Evolutionary conservation across 2,329 filamentous ascomycete genomes (phyloP), one percentile per base, ranked within the genome.

Genomic region (Neurospora sp.): DNA sequence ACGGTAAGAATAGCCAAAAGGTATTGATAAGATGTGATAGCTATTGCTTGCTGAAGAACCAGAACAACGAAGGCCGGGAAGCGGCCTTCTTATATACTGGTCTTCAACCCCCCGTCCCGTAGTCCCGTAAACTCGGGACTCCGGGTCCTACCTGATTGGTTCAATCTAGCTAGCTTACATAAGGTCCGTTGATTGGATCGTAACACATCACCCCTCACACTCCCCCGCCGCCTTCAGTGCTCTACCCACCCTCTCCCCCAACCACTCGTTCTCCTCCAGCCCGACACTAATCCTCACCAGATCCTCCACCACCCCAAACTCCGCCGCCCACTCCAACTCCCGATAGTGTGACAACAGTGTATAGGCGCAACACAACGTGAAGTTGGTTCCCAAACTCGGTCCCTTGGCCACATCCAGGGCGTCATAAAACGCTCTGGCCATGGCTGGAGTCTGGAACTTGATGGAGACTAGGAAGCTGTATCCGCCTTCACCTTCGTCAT

Each of bases 201-300:
- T n/a, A n/a, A n/a, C n/a, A n/a, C n/a, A 4, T 62, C 4, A 62
- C 6, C 0, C 46, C 3, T 36, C 41, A 38, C 46, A 36, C 28
- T 43, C 23, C 38, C 70, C 67, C 6, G 71, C 70, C 37, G 62
- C 71, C 41, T n/a, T 33, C 68, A 75, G 38, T 28, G 74, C 73
- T 23, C 40, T 71, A 0, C 15, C 28, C 2, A 75, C 70, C 33
- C 73, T 57, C 19, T 67, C 37, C 40, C 52, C 28, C 65, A 75
- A 52, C 74, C 73, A 75, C 15, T 52, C 70, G 66, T 52, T 52
- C 0, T 71, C 71, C 68, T 75, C 74, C 57, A 75, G 36, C 1
- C 74, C 74, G 8, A 75, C 71, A 70, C 74, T 75, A 12, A 75
- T 74, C 68, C 74, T 71, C 19, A 75, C 72, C 68, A 75, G 41